Percentiles rank a stretch among this genome's conserved stretches.
Conservation (phyloP, 2,329 filamentous ascomycete species). For the Thelonectria olida region DNA sequence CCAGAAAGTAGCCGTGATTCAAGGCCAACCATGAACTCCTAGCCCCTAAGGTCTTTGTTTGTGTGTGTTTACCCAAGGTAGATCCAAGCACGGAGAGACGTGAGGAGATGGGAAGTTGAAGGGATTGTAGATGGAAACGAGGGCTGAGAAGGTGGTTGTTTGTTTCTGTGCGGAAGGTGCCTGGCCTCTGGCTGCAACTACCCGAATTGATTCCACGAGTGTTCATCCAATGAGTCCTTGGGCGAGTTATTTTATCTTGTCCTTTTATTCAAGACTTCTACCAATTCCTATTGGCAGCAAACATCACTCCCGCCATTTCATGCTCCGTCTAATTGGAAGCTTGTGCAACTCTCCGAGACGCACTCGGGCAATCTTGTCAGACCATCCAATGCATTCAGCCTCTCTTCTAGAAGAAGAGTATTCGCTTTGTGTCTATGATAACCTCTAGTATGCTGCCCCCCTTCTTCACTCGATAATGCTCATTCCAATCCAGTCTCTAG, state of each 20-base stretch:
- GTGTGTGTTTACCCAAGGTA: background rate
- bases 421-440: too few species aligned
- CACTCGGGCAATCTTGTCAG: too few species aligned
- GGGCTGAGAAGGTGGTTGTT: background rate
- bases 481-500: background rate
- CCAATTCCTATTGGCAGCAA: background rate
- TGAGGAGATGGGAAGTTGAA: background rate
- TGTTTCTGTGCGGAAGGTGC: background rate
- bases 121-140: background rate
- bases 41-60: background rate
- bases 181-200: background rate
- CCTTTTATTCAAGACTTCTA: background rate
- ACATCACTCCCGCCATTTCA: background rate
- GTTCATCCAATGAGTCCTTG: background rate
- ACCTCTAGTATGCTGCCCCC: background rate
- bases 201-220: background rate
- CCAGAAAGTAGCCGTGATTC: conserved; percentile 5
- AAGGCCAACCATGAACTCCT: background rate
- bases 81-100: background rate
- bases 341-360: background rate
- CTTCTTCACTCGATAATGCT: background rate
- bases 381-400: background rate
- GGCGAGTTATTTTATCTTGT: background rate
- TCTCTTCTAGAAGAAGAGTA: background rate
- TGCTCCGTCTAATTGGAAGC: too few species aligned